Conservation (phyloP, 106 monocot genomes). For the Dendrobium chrysotoxum region DNA sequence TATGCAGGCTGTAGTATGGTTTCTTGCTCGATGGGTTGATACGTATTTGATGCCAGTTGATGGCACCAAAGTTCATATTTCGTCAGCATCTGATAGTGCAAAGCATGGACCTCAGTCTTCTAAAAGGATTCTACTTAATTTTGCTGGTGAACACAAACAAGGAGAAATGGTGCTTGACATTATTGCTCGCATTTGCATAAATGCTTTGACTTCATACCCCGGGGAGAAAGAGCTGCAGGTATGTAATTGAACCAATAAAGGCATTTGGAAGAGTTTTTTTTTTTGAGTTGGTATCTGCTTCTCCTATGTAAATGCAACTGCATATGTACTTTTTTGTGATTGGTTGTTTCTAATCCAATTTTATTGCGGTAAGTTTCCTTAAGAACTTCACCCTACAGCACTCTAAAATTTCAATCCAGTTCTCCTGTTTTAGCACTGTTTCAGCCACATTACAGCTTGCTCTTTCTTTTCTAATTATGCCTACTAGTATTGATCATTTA, state of each 20-base stretch:
- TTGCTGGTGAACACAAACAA: slow-evolving; percentile 72
- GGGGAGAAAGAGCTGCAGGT: slow-evolving; percentile 89
- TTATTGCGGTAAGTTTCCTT: not conserved
- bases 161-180: slow-evolving; percentile 75
- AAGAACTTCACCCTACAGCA: not conserved
- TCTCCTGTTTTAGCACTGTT: no score
- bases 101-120: slow-evolving; percentile 26
- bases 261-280: not conserved
- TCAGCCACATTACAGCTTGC: no score
- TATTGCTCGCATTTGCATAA: slow-evolving; percentile 52
- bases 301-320: not conserved
- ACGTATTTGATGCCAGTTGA: slow-evolving; percentile 83
- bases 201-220: slow-evolving; percentile 58
- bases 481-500: no score
- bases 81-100: slow-evolving; percentile 11
- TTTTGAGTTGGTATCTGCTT: not conserved
- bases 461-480: no score
- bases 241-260: slow-evolving; percentile 1
- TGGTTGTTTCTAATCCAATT: not conserved
- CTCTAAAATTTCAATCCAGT: not conserved
- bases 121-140: slow-evolving; percentile 46
- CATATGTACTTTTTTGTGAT: not conserved
- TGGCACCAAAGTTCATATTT: slow-evolving; percentile 26
- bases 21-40: slow-evolving; percentile 90
- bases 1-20: slow-evolving; percentile 81